A percentile compares a stretch with the other conserved stretches of the same genome.
Evolutionary conservation across 1,139 yeast species (phyloP).

Genomic region (Kodamaea alishanica): DNA sequence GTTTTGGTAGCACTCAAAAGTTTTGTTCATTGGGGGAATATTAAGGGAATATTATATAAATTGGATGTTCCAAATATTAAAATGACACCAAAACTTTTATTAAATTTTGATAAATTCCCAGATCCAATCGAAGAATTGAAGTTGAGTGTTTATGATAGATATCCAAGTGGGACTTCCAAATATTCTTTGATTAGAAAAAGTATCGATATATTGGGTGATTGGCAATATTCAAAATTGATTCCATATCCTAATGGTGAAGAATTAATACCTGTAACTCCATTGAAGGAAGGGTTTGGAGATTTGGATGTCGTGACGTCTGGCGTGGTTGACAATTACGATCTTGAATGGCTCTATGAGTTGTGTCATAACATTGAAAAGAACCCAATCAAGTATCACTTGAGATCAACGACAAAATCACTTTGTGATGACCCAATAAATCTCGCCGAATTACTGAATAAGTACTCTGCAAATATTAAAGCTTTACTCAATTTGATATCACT

Average conservation of each 20-base stretch:
- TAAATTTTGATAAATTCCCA: slow-evolving; percentile 39
- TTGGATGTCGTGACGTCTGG: background rate
- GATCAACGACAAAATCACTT: slow-evolving; percentile 39
- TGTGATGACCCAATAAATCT: slow-evolving; percentile 36
- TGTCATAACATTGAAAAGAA: slow-evolving; percentile 47
- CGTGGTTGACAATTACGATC: slow-evolving; percentile 20
- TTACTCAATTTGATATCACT: slow-evolving; percentile 31
- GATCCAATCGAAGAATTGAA: slow-evolving; percentile 40
- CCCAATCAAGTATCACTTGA: slow-evolving; percentile 49
- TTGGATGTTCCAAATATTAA: slow-evolving; percentile 41
- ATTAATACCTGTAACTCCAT: slow-evolving; percentile 1
- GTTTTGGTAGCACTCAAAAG: slow-evolving; percentile 50
- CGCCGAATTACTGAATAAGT: slow-evolving; percentile 30
- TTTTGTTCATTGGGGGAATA: slow-evolving; percentile 57
- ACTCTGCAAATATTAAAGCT: slow-evolving; percentile 19
- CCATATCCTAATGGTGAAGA: slow-evolving; percentile 16
- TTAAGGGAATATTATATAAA: slow-evolving; percentile 44
- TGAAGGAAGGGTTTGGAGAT: background rate
- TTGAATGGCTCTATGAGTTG: slow-evolving; percentile 36
- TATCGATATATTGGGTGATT: slow-evolving; percentile 31
- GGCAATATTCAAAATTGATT: slow-evolving; percentile 26
- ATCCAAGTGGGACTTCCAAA: slow-evolving; percentile 55
- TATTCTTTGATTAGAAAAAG: slow-evolving; percentile 42
- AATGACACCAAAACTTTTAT: slow-evolving; percentile 27
- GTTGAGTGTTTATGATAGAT: slow-evolving; percentile 40